Percentiles rank a stretch among this genome's conserved stretches.
phyloP scores from a whole-genome alignment of 2,329 filamentous ascomycete genomes.

The Sporothrix curviconia region DNA sequence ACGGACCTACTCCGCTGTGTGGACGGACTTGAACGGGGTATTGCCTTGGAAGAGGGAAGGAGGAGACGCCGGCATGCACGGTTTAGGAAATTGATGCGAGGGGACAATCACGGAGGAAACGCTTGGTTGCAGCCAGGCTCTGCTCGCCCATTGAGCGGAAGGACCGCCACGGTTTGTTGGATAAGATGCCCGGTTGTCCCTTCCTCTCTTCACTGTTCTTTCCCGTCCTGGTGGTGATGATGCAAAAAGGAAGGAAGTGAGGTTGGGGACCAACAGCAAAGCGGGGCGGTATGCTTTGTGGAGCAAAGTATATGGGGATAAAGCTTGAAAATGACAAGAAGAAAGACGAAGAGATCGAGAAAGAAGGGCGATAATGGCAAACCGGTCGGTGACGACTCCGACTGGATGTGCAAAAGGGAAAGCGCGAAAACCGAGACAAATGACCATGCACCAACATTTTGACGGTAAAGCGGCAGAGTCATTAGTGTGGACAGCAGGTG shows the following conservation, averaged over 20 bases:
- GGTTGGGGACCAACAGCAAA: background rate
- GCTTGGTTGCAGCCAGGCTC: background rate
- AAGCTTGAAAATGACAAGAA: too few species aligned
- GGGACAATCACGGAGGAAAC: background rate
- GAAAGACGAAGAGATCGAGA: background rate
- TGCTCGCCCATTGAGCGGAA: background rate
- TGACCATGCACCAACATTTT: too few species aligned
- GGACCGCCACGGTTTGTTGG: background rate
- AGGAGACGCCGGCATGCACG: background rate
- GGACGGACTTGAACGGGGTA: too few species aligned
- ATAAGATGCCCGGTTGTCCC: background rate
- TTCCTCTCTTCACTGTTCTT: background rate
- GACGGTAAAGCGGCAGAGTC: too few species aligned
- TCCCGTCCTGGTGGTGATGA: background rate
- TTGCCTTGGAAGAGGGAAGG: background rate
- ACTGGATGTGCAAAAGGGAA: background rate
- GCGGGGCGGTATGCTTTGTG: background rate
- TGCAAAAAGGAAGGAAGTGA: background rate
- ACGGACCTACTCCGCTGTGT: background rate
- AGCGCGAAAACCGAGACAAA: background rate
- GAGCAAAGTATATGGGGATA: too few species aligned
- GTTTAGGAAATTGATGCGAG: slow-evolving; percentile 4
- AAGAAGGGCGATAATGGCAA: background rate
- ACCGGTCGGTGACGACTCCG: background rate
- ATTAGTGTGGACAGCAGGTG: background rate